Evolutionary conservation across 2,329 filamentous ascomycete species (phyloP).

Genomic region (Penicillium sp.): DNA sequence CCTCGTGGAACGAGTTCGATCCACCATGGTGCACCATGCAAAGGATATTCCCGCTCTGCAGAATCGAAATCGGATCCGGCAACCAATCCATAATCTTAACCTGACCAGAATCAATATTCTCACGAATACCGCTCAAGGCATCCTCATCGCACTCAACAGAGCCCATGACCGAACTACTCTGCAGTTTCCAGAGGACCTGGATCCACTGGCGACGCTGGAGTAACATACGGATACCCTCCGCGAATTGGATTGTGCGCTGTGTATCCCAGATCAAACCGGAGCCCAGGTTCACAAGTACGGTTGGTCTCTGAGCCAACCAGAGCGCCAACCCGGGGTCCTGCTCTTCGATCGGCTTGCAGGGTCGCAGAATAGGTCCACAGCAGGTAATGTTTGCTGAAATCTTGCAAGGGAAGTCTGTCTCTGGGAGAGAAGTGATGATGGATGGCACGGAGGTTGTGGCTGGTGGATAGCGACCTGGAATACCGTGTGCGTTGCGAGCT

Average conservation of each 20-base stretch:
- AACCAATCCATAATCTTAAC: neutral
- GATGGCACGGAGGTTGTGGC: neutral
- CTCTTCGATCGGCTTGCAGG: neutral
- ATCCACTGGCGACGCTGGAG: neutral
- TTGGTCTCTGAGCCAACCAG: neutral
- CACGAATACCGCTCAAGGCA: neutral
- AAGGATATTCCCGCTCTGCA: neutral
- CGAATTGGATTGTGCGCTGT: neutral
- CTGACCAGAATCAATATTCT: neutral
- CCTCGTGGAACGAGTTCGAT: constrained; percentile 2
- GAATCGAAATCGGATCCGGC: neutral
- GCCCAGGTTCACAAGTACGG: constrained; percentile 1
- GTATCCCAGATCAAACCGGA: neutral
- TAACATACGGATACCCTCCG: neutral
- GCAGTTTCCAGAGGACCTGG: constrained; percentile 1
- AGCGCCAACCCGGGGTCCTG: neutral
- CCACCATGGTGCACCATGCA: constrained; percentile 3
- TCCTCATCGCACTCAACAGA: neutral
- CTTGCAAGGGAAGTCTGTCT: neutral
- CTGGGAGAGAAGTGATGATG: neutral
- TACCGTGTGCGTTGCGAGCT: neutral
- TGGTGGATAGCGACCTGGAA: neutral
- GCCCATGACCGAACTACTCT: neutral
- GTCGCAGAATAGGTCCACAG: neutral
- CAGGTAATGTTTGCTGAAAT: neutral